phyloP scores from a whole-genome alignment of 352 stramenopile species.

The Pythium phragmiticola region DNA sequence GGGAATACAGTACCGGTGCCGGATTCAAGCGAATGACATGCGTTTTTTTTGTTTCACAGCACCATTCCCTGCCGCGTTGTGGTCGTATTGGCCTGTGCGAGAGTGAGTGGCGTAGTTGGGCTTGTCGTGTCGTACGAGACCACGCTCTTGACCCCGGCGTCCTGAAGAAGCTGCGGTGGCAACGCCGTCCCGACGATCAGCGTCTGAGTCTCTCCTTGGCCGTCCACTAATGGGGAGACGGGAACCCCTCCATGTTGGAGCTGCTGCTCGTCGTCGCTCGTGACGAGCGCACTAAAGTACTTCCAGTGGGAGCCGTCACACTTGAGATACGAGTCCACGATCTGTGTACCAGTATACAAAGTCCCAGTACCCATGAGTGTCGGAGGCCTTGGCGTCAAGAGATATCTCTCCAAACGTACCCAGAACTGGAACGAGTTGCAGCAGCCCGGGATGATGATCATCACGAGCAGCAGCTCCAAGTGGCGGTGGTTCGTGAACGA shows the following conservation, averaged over 20 bases:
- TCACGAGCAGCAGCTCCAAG: conserved; percentile 71
- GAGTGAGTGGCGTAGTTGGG: conserved; percentile 16
- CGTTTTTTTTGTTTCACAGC: conserved; percentile 3
- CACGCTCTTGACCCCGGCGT: background rate
- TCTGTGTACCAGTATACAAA: conserved; percentile 24
- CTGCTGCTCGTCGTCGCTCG: conserved; percentile 36
- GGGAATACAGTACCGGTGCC: too few species aligned
- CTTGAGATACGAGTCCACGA: conserved; percentile 68
- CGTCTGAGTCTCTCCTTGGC: conserved; percentile 4
- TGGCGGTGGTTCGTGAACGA: conserved; percentile 60
- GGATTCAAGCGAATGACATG: too few species aligned
- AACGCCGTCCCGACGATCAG: conserved; percentile 13
- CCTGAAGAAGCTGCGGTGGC: background rate
- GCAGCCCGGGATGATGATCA: conserved; percentile 70
- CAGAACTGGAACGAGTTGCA: conserved; percentile 78
- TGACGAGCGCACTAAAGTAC: conserved; percentile 31
- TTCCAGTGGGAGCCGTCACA: conserved; percentile 41
- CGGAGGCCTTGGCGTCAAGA: too few species aligned
- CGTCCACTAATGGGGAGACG: background rate
- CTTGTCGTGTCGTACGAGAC: conserved; percentile 17
- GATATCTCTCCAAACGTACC: conserved; percentile 26
- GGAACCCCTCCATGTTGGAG: background rate
- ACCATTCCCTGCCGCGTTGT: background rate
- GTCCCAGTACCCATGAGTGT: background rate
- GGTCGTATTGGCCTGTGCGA: conserved; percentile 5